phyloP scores from a whole-genome alignment of 352 stramenopile genomes.

The Phytophthora hybrid region DNA sequence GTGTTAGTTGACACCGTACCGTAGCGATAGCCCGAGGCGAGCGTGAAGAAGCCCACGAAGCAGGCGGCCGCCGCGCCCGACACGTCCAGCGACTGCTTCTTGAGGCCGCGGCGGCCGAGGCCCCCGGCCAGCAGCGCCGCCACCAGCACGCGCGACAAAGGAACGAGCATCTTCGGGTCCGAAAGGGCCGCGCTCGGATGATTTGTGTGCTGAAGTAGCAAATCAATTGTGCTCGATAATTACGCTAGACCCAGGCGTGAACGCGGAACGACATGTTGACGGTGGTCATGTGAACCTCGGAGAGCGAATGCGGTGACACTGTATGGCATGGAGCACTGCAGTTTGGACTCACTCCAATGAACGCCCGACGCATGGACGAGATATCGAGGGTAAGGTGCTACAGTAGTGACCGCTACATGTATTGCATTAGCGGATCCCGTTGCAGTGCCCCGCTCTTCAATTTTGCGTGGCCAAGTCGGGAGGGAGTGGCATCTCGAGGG shows the following conservation, averaged over 20 bases:
- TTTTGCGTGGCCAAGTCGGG: neutral
- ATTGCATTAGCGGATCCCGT: neutral
- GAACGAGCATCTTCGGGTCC: conserved; percentile 16
- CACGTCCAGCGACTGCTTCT: conserved; percentile 72
- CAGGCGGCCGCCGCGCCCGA: conserved; percentile 71
- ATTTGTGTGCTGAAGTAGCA: neutral
- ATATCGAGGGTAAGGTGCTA: neutral
- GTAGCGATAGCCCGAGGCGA: conserved; percentile 73
- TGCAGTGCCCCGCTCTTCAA: neutral
- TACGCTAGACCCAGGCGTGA: neutral
- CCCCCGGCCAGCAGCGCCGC: conserved; percentile 51
- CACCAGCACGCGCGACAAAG: conserved; percentile 44
- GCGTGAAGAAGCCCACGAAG: conserved; percentile 72
- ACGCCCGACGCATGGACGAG: neutral
- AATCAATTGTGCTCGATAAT: neutral
- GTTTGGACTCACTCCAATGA: no score
- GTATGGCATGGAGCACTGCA: no score
- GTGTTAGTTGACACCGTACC: conserved; percentile 42
- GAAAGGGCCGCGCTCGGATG: no score
- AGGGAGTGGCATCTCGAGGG: conserved; percentile 3
- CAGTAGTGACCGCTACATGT: neutral
- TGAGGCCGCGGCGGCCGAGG: conserved; percentile 61
- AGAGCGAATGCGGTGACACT: no score
- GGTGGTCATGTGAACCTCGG: neutral
- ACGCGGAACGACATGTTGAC: neutral